Base-by-base conservation (phyloP, 2,329 filamentous ascomycete species). In the Raffaelea arxii region DNA sequence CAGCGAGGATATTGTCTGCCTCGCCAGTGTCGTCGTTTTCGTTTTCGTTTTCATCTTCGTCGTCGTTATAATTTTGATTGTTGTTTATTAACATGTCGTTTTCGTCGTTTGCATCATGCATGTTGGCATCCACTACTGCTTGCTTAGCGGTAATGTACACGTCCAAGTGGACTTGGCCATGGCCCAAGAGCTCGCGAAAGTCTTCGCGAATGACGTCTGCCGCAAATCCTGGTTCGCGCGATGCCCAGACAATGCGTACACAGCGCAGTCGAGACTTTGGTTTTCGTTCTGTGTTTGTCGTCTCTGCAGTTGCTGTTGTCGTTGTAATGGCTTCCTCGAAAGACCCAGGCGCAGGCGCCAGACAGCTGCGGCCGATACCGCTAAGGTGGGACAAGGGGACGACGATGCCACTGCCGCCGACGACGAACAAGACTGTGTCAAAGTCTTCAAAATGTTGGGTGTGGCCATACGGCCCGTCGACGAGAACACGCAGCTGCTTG, bases 331-430 rank as follows among this genome's bases (percentile, higher is more conserved):
- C n/a, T n/a, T n/a, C n/a, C n/a, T n/a, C n/a, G n/a, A n/a, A 11
- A 24, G 39, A 41, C 6, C 22, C 39, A 25, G 39, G 5, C 21
- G 39, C 21, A 25, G 22, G 18, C n/a, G 27, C 12, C 24, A 22
- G 32, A 11, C 18, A 25, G 27, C 6, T 14, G 23, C 11, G 23
- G 11, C 38, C 46, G 32, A 44, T 27, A 21, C 48, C 53, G 3
- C 39, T 54, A 19, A 54, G 42, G 22, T 55, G 46, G 2, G 51
- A 53, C 30, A 53, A 39, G 6, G 50, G 44, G 23, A 54, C 50
- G 27, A 51, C 52, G 25, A 55, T 52, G 36, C 53, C 53, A 23
- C 50, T 50, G 32, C 53, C 53, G 32, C 53, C 53, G 10, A 48
- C 53, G 27, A 55, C 35, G 16, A 51, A 48, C 18, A 55, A 41